Base-by-base conservation (phyloP, 345 rosid genomes). In the Acer negundo region DNA sequence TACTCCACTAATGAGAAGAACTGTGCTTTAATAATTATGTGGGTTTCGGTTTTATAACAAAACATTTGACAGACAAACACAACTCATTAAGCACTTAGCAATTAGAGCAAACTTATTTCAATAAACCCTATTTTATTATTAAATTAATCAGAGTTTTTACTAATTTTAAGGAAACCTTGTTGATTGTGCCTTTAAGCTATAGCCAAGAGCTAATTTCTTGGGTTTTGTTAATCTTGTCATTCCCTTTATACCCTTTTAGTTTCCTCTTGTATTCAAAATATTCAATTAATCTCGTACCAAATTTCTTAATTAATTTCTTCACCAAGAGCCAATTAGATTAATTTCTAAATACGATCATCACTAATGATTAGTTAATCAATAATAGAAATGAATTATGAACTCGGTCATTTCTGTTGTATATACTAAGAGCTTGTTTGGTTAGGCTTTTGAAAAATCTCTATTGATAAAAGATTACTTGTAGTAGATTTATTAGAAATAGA, bases 41-140 rank as follows among this genome's bases (percentile, higher is more conserved):
- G 31, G 47, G 49, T 51, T 76, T 66, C 75, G 69, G 51, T 66
- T 51, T 79, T 81, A 65, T 55, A 35, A 35, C 38, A 35, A 35
- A 35, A 35, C 38, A 35, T 35, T 35, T 35, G 67, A 78, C 78
- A 75, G 87, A 81, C 89, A 89, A 84, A 76, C 76, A 82, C 86
- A 84, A 83, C 89, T 83, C 87, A 87, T 81, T 69, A 64, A 88
- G 83, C 90, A 85, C 88, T 75, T 44, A 35, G 42, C 59, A 4
- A 24, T 13, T 9, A 68, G 38, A 35, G 67, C 10, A 67, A 76
- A 46, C 47, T 69, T 17, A 67, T 61, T 72, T 56, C 58, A 67
- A 53, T n/a, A 56, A 58, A 44, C 64, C 72, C 2, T 24, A 55
- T 61, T 65, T 58, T 59, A 59, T 59, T 35, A 35, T 35, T 35